Conservation (phyloP, 129 eudicot genomes). For the Kitagawia praeruptora region DNA sequence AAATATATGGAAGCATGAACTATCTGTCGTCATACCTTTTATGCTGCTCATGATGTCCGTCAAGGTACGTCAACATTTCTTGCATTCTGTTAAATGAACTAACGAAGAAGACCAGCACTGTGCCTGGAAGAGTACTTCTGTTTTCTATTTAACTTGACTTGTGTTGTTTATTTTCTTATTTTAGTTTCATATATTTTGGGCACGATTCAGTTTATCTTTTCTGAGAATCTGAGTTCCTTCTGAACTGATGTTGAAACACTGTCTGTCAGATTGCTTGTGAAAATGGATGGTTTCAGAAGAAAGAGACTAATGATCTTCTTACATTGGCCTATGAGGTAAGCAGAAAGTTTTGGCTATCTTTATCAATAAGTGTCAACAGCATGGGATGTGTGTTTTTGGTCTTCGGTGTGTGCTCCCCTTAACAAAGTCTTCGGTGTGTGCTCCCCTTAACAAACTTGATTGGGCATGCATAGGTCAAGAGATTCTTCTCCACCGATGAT, state of each 20-base stretch:
- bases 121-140: not conserved
- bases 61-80: constrained; percentile 5
- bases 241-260: not conserved
- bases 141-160: not conserved
- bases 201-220: not conserved
- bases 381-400: not conserved
- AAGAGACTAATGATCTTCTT: constrained; percentile 15
- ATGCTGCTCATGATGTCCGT: constrained; percentile 16
- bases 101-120: not conserved
- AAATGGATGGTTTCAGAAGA: constrained; percentile 12
- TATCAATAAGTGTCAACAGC: not conserved
- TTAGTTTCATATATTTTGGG: not conserved
- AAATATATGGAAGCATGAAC: not conserved
- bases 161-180: not conserved
- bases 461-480: constrained; percentile 5
- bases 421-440: too few relatives aligned
- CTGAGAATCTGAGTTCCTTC: not conserved
- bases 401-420: not conserved
- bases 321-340: constrained; percentile 12
- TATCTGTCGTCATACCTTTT: not conserved
- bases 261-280: constrained; percentile 17
- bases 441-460: not conserved
- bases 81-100: not conserved
- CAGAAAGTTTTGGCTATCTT: not conserved
- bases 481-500: not conserved